These are phyloP conservation scores for Aspergillus incahuasiensis DNA, from an alignment of 495 filamentous ascomycete genomes.

Conservation along the genomic window DNA sequence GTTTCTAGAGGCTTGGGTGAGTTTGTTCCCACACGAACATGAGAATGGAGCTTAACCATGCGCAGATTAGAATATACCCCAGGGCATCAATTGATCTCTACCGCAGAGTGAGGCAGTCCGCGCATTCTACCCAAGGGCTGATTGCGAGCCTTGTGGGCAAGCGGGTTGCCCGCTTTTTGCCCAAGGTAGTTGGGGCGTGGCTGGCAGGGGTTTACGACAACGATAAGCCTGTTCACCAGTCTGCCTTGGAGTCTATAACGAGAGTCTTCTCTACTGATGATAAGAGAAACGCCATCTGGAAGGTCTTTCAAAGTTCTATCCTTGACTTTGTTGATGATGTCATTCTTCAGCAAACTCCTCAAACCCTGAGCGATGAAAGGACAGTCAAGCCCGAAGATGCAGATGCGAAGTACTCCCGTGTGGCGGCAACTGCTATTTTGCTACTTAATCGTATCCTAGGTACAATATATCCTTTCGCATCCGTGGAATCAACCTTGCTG, in stretches of 20 bases:
- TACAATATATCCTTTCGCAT: constrained; percentile 17
- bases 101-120: constrained; percentile 77
- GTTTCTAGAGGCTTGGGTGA: constrained; percentile 82
- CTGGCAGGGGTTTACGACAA: constrained; percentile 81
- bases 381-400: constrained; percentile 79
- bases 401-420: constrained; percentile 74
- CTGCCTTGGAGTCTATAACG: constrained; percentile 69
- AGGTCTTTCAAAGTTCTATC: constrained; percentile 66
- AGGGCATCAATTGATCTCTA: constrained; percentile 82
- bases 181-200: constrained; percentile 78
- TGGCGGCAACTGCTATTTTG: constrained; percentile 56
- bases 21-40: constrained; percentile 29
- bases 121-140: constrained; percentile 69
- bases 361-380: constrained; percentile 83
- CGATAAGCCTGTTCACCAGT: constrained; percentile 65
- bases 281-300: constrained; percentile 71
- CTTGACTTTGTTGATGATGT: constrained; percentile 77
- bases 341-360: constrained; percentile 65
- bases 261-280: constrained; percentile 72
- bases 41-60: constrained; percentile 13
- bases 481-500: constrained; percentile 2
- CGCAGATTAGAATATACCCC: constrained; percentile 78
- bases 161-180: constrained; percentile 70
- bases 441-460: constrained; percentile 46
- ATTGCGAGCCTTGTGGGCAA: constrained; percentile 70